Evolutionary conservation across 2,329 filamentous ascomycete species (phyloP).

Genomic region (Ceratocystis huliohia): DNA sequence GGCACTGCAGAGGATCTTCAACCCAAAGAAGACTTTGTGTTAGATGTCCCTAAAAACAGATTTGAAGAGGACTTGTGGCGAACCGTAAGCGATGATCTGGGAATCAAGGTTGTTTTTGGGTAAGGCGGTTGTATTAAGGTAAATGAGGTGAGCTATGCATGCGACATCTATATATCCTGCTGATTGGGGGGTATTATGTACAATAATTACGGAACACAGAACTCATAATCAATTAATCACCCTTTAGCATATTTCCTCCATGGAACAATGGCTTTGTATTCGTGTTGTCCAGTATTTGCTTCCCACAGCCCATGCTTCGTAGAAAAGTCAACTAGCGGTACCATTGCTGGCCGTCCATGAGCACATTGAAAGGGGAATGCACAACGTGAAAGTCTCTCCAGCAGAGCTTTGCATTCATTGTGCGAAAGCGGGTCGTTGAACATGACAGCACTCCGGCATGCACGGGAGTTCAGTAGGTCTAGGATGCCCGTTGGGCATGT

Average conservation of each 20-base stretch:
- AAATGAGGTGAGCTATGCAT: background rate
- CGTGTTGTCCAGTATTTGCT: background rate
- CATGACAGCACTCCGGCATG: slow-evolving; percentile 74
- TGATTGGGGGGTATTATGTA: background rate
- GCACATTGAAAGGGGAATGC: slow-evolving; percentile 73
- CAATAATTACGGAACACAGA: slow-evolving; percentile 7
- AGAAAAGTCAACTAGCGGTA: slow-evolving; percentile 45
- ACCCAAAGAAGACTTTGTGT: background rate
- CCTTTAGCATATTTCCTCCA: slow-evolving; percentile 17
- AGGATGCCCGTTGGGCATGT: slow-evolving; percentile 63
- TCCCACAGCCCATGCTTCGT: slow-evolving; percentile 6
- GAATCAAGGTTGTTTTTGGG: slow-evolving; percentile 47
- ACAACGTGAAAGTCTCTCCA: slow-evolving; percentile 47
- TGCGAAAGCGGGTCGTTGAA: slow-evolving; percentile 59
- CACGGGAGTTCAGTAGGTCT: slow-evolving; percentile 61
- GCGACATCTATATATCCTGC: background rate
- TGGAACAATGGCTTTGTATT: background rate
- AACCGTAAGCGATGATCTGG: slow-evolving; percentile 44
- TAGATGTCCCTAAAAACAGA: slow-evolving; percentile 11
- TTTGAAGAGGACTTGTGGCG: slow-evolving; percentile 39
- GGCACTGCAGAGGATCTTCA: background rate
- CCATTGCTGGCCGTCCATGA: slow-evolving; percentile 59
- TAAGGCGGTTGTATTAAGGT: slow-evolving; percentile 25
- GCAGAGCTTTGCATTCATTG: slow-evolving; percentile 45
- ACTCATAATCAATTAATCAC: background rate